Percentiles rank a stretch among this genome's conserved stretches.
These are phyloP conservation scores for Amanita fuliginea DNA, from an alignment of 768 basidiomycete genomes.

Conservation along the genomic window DNA sequence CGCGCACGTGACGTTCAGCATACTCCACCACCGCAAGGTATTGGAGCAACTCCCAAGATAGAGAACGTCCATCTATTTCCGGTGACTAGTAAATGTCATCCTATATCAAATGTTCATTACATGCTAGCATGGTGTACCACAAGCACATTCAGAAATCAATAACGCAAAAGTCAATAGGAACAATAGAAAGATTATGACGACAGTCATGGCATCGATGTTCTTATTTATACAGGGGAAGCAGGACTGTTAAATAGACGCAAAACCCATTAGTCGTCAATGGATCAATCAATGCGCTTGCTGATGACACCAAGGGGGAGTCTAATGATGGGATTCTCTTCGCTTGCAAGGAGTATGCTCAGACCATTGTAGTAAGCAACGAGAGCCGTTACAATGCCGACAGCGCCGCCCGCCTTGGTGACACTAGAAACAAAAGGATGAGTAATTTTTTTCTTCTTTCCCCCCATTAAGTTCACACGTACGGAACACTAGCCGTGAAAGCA, in stretches of 20 bases:
- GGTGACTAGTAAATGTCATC: too few relatives aligned
- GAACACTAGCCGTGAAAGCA: conserved; percentile 17
- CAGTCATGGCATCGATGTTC: not conserved
- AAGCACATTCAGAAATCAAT: not conserved
- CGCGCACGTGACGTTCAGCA: too few relatives aligned
- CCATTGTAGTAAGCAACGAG: conserved; percentile 39
- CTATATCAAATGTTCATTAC: too few relatives aligned
- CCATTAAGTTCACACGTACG: conserved; percentile 14
- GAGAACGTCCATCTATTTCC: too few relatives aligned
- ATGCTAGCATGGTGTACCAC: too few relatives aligned
- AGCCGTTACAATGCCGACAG: conserved; percentile 31
- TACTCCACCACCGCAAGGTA: too few relatives aligned
- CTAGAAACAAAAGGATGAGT: not conserved
- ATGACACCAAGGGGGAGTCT: conserved; percentile 29
- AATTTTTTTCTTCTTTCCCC: not conserved
- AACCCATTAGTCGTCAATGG: too few relatives aligned
- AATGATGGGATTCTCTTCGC: conserved; percentile 27
- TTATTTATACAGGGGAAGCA: not conserved
- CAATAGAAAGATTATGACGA: not conserved
- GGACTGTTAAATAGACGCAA: not conserved
- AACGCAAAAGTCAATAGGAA: too few relatives aligned
- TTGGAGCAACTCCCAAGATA: too few relatives aligned
- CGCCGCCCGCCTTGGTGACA: conserved; percentile 32
- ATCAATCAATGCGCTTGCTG: not conserved
- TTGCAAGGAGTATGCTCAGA: conserved; percentile 28